These are phyloP conservation scores for Borealophlyctis nickersoniae DNA, from an alignment of 192 early-diverging fungal species.

Conservation along the genomic window DNA sequence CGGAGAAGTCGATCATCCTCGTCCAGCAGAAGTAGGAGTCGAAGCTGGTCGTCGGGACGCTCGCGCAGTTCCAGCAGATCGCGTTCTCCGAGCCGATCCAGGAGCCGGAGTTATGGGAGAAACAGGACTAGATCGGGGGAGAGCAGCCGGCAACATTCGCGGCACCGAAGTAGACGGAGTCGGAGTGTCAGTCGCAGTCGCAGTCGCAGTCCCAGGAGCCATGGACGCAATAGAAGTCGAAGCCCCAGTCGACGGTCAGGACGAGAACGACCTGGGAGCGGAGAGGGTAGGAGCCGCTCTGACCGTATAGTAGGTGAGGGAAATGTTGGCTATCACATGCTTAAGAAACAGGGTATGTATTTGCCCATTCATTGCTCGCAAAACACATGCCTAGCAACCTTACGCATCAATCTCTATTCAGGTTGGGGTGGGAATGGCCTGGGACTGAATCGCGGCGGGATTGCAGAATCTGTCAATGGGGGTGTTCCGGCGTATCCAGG, in stretches of 20 bases:
- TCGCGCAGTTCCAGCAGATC: too few species aligned
- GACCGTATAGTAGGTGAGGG: neutral
- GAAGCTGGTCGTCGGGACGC: too few species aligned
- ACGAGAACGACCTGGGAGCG: neutral
- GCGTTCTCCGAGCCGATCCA: too few species aligned
- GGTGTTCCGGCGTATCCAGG: neutral
- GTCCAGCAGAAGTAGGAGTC: too few species aligned
- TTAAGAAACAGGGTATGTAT: neutral
- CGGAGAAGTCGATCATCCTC: too few species aligned
- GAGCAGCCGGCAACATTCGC: too few species aligned
- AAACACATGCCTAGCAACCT: too few species aligned
- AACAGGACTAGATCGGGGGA: neutral
- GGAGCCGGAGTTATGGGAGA: neutral
- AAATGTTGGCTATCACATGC: neutral
- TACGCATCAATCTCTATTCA: too few species aligned
- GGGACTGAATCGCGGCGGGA: neutral
- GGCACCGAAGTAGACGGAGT: too few species aligned
- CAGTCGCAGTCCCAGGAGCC: neutral
- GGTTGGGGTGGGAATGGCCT: neutral
- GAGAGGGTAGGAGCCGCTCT: neutral
- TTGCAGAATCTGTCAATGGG: neutral
- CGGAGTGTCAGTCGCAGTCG: neutral
- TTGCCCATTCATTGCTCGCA: too few species aligned
- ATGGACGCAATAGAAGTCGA: neutral
- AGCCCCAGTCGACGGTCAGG: neutral